A percentile compares a stretch with the other conserved stretches of the same genome.
Evolutionary conservation across 148 eudicot genomes (phyloP).

Genomic region (Oxyria digyna): DNA sequence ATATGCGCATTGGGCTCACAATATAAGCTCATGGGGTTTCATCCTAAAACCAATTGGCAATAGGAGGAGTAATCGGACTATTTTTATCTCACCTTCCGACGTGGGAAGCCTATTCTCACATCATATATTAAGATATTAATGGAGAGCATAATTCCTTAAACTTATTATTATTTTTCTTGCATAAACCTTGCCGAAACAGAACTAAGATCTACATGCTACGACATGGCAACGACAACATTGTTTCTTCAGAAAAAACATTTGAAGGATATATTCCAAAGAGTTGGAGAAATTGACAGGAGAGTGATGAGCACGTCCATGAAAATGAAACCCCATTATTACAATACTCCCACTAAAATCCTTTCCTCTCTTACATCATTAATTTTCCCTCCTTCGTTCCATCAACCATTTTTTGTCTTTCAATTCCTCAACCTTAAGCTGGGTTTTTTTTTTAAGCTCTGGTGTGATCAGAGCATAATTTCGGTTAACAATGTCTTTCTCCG

Average conservation of each 20-base stretch:
- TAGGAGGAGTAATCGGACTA: too few relatives aligned
- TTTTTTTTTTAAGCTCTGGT: slow-evolving; percentile 3
- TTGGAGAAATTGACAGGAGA: slow-evolving; percentile 2
- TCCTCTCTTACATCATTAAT: slow-evolving; percentile 16
- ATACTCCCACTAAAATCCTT: slow-evolving; percentile 19
- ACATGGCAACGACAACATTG: not conserved
- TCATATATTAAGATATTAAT: too few relatives aligned
- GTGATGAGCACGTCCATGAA: slow-evolving; percentile 26
- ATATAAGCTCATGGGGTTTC: too few relatives aligned
- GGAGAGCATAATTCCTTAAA: too few relatives aligned
- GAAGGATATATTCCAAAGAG: too few relatives aligned
- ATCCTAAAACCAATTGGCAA: too few relatives aligned
- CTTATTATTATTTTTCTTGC: not conserved
- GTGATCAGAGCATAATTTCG: too few relatives aligned
- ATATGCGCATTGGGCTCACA: too few relatives aligned
- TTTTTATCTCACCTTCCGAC: too few relatives aligned
- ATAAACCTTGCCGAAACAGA: not conserved
- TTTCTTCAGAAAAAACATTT: not conserved
- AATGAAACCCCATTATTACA: not conserved
- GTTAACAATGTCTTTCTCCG: slow-evolving; percentile 59
- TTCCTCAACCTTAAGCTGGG: slow-evolving; percentile 7
- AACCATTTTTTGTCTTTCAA: slow-evolving; percentile 8
- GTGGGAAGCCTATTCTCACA: too few relatives aligned
- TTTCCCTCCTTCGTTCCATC: slow-evolving; percentile 5
- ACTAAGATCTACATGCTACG: not conserved